Evolutionary conservation across 441 rosid species (phyloP).

Genomic region (Rhodomyrtus psidioides): DNA sequence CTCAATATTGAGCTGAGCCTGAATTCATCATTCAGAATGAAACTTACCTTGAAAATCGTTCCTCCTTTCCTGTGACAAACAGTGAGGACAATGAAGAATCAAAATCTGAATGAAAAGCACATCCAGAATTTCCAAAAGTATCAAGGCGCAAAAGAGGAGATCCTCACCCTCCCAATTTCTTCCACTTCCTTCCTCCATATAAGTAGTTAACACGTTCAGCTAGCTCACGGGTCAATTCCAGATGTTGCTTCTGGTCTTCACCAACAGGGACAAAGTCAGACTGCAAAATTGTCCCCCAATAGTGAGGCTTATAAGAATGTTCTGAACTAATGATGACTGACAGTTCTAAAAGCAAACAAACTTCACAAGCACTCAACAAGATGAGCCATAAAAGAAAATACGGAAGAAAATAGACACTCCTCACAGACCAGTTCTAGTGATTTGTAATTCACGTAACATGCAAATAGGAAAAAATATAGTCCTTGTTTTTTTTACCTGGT

Average conservation of each 20-base stretch:
- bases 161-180: conserved; percentile 83
- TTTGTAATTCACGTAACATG: not conserved
- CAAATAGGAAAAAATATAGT: not conserved
- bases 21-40: not conserved
- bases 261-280: conserved; percentile 94
- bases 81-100: conserved; percentile 17
- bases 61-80: conserved; percentile 60
- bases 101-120: conserved; percentile 1
- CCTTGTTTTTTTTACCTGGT: conserved; percentile 51
- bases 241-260: conserved; percentile 94
- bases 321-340: not conserved
- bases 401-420: not conserved
- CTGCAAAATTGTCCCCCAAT: conserved; percentile 30
- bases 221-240: conserved; percentile 81
- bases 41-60: conserved; percentile 66
- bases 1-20: not conserved
- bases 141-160: not conserved
- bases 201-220: conserved; percentile 71
- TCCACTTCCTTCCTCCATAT: conserved; percentile 98
- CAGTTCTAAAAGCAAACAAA: not conserved
- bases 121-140: not conserved
- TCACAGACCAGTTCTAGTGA: not conserved
- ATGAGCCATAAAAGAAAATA: not conserved
- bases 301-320: not conserved
- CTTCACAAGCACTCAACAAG: not conserved